These are phyloP conservation scores for Pseudotsuga menziesii DNA, from an alignment of 75 land plant species.

Conservation along the genomic window DNA sequence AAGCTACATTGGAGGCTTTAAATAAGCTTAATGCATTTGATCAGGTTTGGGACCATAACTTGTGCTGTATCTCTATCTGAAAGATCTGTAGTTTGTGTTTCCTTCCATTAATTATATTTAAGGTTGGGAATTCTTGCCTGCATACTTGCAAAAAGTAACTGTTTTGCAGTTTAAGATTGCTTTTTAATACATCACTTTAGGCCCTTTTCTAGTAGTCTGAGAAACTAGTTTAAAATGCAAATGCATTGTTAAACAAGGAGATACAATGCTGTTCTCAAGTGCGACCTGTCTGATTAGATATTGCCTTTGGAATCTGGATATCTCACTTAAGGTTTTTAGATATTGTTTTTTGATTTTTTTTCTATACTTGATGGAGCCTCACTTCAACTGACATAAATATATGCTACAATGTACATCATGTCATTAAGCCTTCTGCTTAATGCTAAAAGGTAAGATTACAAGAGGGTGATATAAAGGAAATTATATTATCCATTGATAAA, in stretches of 20 bases:
- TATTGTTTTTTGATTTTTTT: too few relatives aligned
- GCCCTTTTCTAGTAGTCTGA: neutral
- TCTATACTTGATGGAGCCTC: too few relatives aligned
- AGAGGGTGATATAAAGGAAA: too few relatives aligned
- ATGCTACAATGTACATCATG: too few relatives aligned
- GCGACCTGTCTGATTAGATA: too few relatives aligned
- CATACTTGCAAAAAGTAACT: neutral
- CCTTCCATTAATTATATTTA: neutral
- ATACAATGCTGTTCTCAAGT: neutral
- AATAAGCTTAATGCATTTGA: slow-evolving; percentile 79
- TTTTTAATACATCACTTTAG: neutral
- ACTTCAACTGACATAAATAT: too few relatives aligned
- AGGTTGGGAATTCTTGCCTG: neutral
- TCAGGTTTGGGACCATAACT: slow-evolving; percentile 36
- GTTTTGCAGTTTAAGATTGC: neutral
- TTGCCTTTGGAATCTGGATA: too few relatives aligned
- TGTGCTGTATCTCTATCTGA: neutral
- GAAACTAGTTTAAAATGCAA: neutral
- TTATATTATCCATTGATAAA: too few relatives aligned
- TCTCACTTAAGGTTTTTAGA: too few relatives aligned
- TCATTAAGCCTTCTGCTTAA: too few relatives aligned
- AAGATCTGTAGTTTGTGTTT: neutral
- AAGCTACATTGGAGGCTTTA: slow-evolving; percentile 67
- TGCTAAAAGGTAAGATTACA: too few relatives aligned
- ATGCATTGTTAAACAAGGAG: neutral